These are phyloP conservation scores for Daldinia vernicosa DNA, from an alignment of 495 filamentous ascomycete species.

Conservation along the genomic window DNA sequence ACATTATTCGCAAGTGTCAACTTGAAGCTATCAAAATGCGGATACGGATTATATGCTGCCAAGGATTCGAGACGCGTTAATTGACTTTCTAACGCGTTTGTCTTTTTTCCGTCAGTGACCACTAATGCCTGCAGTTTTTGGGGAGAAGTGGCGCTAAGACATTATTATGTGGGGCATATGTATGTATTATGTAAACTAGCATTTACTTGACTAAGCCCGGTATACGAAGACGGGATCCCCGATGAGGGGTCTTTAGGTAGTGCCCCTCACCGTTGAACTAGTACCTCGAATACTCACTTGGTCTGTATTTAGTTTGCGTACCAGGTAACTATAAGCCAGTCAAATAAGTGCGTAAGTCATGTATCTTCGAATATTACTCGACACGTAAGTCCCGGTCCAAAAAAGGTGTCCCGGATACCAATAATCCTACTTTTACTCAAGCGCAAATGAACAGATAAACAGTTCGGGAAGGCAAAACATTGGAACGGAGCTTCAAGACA, in stretches of 20 bases:
- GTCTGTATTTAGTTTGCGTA: slow-evolving; percentile 11
- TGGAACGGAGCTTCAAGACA: slow-evolving; percentile 23
- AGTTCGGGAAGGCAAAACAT: slow-evolving; percentile 10
- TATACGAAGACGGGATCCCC: slow-evolving; percentile 25
- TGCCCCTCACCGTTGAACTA: slow-evolving; percentile 16
- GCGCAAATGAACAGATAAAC: slow-evolving; percentile 25
- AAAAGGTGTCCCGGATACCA: slow-evolving; percentile 10
- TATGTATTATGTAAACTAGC: neutral
- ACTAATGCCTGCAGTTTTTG: slow-evolving; percentile 26
- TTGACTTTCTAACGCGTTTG: slow-evolving; percentile 44
- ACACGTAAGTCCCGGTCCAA: neutral
- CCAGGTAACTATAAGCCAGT: slow-evolving; percentile 26
- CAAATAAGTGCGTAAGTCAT: neutral
- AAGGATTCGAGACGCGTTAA: slow-evolving; percentile 39
- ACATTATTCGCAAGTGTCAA: slow-evolving; percentile 1
- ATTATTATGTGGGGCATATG: neutral
- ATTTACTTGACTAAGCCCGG: slow-evolving; percentile 16
- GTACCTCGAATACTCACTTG: slow-evolving; percentile 12
- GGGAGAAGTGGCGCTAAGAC: neutral
- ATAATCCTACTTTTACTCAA: slow-evolving; percentile 13
- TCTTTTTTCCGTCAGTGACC: slow-evolving; percentile 5
- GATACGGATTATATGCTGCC: slow-evolving; percentile 9
- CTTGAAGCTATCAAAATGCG: neutral
- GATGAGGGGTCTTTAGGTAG: slow-evolving; percentile 24
- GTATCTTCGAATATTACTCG: neutral